Evolutionary conservation across 2,329 filamentous ascomycete species (phyloP), one percentile per base, ranked within the genome.

Genomic region (Samsoniella hepiali): DNA sequence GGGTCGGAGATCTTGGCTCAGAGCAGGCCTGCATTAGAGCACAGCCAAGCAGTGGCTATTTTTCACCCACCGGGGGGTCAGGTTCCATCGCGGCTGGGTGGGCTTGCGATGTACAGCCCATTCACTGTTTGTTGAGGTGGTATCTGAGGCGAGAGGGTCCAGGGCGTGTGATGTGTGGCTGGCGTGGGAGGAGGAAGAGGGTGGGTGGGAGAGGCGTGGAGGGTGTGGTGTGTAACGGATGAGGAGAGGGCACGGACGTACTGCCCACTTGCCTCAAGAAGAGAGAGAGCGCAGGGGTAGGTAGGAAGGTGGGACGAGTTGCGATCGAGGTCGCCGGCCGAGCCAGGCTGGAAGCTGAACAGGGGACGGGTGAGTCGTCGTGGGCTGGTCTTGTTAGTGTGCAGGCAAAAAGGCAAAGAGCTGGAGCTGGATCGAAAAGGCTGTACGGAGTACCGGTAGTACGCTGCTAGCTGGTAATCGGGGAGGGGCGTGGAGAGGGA

Each of bases 1-100:
- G 63, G 63, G 63, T 51, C 58, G 54, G 63, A 62, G 59, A 64
- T 64, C 63, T 64, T 64, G 63, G 63, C 63, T 62, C 53, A 60
- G 57, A 61, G 57, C 8, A 56, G 42, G 63, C 63, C 53, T 64
- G 63, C 63, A 62, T 64, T 57, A 64, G 63, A 61, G 13, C 36
- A 58, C 51, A 54, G 59, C 36, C 58, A 45, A 47, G 62, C 47
- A 27, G 47, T 63, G 44, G 53, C 44, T 58, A 36, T 32, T 51
- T 38, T 47, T 49, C 53, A n/a, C n/a, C 45, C 31, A 50, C 53
- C 22, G 61, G 54, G 45, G 59, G 45, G 59, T 32, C 50, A 62
- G 51, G 59, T 62, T 51, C 59, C 59, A 62, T 62, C 51, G 59
- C 50, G 40, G 59, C 59, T 56, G 59, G 58, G 50, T 34, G 47